phyloP scores from a whole-genome alignment of 176 grass and related monocot genomes.

The Carex littledalei region DNA sequence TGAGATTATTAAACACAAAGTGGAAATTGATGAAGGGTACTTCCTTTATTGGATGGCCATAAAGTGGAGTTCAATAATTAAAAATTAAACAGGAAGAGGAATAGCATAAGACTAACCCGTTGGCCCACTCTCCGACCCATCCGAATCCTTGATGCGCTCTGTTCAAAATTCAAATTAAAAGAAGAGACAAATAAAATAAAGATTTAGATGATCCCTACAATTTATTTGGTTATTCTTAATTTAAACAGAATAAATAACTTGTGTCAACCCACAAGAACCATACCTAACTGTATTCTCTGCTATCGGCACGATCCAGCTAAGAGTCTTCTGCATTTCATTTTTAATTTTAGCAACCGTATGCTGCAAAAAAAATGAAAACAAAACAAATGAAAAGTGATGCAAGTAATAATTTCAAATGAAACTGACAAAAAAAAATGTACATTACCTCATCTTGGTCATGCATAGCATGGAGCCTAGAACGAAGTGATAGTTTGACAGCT shows the following conservation, averaged over 20 bases:
- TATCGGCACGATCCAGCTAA: constrained; percentile 70
- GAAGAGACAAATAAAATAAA: neutral
- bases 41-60: neutral
- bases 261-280: constrained; percentile 2
- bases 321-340: constrained; percentile 88
- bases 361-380: constrained; percentile 26
- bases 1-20: neutral
- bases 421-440: neutral
- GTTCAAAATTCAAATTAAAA: constrained; percentile 27
- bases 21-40: neutral
- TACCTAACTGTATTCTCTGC: constrained; percentile 91
- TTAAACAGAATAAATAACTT: neutral
- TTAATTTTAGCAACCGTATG: constrained; percentile 70
- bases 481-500: constrained; percentile 62
- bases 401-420: neutral
- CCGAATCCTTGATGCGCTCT: constrained; percentile 98
- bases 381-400: constrained; percentile 1
- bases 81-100: neutral
- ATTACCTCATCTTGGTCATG: constrained; percentile 76
- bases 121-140: constrained; percentile 98
- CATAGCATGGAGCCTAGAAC: constrained; percentile 48
- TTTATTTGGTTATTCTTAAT: neutral
- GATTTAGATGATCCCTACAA: neutral
- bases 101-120: constrained; percentile 63
- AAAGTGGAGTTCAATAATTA: neutral